A percentile compares a stretch with the other conserved stretches of the same genome.
Evolutionary conservation across 257 asterid genomes (phyloP).

Genomic region (Jacaranda copaia): DNA sequence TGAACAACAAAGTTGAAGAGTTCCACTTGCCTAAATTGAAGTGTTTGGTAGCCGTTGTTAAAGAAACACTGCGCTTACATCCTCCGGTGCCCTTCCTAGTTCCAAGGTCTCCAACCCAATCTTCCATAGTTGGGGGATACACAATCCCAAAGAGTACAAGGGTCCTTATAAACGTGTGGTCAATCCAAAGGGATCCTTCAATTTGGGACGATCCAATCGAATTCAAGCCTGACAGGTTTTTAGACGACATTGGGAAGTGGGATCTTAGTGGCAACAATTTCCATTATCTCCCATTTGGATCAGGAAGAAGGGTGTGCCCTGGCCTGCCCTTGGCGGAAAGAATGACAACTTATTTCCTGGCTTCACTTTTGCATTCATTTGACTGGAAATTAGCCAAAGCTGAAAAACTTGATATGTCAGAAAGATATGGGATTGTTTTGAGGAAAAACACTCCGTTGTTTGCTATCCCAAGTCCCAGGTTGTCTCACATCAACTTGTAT

Average conservation of each 20-base stretch:
- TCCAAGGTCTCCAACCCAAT: constrained; percentile 2
- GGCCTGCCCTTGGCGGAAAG: constrained; percentile 20
- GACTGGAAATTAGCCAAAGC: constrained; percentile 3
- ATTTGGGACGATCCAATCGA: constrained; percentile 25
- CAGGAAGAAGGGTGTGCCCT: constrained; percentile 38
- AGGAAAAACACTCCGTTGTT: constrained; percentile 13
- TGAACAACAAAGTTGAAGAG: constrained; percentile 12
- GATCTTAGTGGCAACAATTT: constrained; percentile 29
- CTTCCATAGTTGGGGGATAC: constrained; percentile 25
- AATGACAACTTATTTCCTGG: constrained; percentile 21
- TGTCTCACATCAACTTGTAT: no score
- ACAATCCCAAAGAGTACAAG: neutral
- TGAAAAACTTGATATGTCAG: constrained; percentile 5
- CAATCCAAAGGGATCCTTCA: constrained; percentile 13
- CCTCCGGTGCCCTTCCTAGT: constrained; percentile 15
- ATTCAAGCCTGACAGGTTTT: constrained; percentile 30
- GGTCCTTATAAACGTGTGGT: neutral
- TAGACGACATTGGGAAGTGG: neutral
- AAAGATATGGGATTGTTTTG: constrained; percentile 13
- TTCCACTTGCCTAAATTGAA: neutral
- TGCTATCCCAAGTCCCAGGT: no score
- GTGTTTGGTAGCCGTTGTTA: constrained; percentile 16
- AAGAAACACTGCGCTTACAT: constrained; percentile 31
- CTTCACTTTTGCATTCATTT: constrained; percentile 30
- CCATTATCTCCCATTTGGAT: constrained; percentile 30